These are phyloP conservation scores for Globisporangium mamillatum DNA, from an alignment of 352 stramenopile species.

Conservation along the genomic window DNA sequence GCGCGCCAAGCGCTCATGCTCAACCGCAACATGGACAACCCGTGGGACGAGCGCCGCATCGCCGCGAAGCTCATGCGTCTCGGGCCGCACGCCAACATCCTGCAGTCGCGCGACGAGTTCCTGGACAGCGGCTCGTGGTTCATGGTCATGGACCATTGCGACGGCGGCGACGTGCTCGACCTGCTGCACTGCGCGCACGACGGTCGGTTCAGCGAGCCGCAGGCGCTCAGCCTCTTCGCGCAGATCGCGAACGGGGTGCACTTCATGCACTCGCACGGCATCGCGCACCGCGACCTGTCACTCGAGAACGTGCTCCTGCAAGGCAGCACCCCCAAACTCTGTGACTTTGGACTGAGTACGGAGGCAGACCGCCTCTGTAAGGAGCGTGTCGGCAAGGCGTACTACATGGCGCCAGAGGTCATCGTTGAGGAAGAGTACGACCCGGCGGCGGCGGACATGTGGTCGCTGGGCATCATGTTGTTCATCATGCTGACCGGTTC, in stretches of 20 bases:
- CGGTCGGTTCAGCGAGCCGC: slow-evolving; percentile 21
- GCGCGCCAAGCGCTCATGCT: slow-evolving; percentile 25
- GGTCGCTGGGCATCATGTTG: slow-evolving; percentile 63
- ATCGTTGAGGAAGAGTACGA: too few species aligned
- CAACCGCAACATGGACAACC: slow-evolving; percentile 41
- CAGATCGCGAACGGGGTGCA: slow-evolving; percentile 32
- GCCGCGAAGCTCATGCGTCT: slow-evolving; percentile 23
- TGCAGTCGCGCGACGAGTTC: slow-evolving; percentile 42
- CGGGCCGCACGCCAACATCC: slow-evolving; percentile 35
- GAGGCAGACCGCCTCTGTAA: slow-evolving; percentile 17
- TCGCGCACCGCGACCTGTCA: slow-evolving; percentile 55
- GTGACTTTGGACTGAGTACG: slow-evolving; percentile 54
- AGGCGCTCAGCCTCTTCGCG: slow-evolving; percentile 27
- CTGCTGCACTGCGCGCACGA: slow-evolving; percentile 25
- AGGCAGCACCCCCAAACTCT: slow-evolving; percentile 34
- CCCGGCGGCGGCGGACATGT: slow-evolving; percentile 51
- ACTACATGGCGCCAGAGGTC: slow-evolving; percentile 65
- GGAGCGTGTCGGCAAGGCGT: slow-evolving; percentile 36
- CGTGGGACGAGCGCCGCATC: slow-evolving; percentile 34
- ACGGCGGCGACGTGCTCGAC: slow-evolving; percentile 41
- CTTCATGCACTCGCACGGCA: slow-evolving; percentile 37
- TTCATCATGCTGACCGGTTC: slow-evolving; percentile 67
- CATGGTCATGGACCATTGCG: slow-evolving; percentile 56
- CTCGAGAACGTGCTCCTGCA: slow-evolving; percentile 54
- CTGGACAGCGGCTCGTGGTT: slow-evolving; percentile 43